phyloP scores from a whole-genome alignment of 2,329 filamentous ascomycete genomes.

The Triangularia setosa region DNA sequence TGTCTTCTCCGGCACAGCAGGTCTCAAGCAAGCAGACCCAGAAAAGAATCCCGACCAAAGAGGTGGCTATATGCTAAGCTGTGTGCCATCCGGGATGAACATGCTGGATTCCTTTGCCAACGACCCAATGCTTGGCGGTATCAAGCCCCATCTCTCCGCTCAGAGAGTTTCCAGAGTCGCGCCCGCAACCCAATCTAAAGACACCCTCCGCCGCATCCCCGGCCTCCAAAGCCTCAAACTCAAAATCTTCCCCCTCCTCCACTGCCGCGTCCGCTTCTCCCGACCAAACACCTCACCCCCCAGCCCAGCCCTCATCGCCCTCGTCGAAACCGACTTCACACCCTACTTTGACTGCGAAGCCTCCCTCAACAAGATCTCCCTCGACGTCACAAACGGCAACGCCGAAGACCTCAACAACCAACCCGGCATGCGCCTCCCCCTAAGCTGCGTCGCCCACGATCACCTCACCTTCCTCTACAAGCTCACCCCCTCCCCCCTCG shows the following conservation, averaged over 20 bases:
- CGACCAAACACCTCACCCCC: conserved; percentile 56
- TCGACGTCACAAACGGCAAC: conserved; percentile 55
- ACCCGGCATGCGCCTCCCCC: conserved; percentile 49
- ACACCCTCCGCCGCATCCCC: conserved; percentile 60
- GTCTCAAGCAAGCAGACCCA: conserved; percentile 50
- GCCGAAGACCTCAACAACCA: conserved; percentile 55
- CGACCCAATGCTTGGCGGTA: conserved; percentile 59
- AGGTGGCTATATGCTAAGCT: conserved; percentile 66
- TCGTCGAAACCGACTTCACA: conserved; percentile 71
- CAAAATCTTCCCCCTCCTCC: conserved; percentile 63
- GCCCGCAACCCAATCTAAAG: conserved; percentile 59
- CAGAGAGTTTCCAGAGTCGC: conserved; percentile 70
- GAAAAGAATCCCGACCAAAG: conserved; percentile 39
- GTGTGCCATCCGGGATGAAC: conserved; percentile 67
- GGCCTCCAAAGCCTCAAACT: conserved; percentile 60
- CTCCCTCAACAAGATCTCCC: conserved; percentile 54
- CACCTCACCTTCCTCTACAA: conserved; percentile 73
- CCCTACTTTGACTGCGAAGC: conserved; percentile 65
- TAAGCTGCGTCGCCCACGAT: conserved; percentile 65
- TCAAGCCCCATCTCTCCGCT: conserved; percentile 66
- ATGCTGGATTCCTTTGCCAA: conserved; percentile 69
- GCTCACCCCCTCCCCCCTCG: conserved; percentile 51
- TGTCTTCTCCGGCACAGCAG: conserved; percentile 60
- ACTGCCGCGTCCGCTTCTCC: conserved; percentile 70
- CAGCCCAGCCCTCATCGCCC: conserved; percentile 60